Evolutionary conservation across 768 basidiomycete species (phyloP).

Genomic region (Hygrophorus pudorinus): DNA sequence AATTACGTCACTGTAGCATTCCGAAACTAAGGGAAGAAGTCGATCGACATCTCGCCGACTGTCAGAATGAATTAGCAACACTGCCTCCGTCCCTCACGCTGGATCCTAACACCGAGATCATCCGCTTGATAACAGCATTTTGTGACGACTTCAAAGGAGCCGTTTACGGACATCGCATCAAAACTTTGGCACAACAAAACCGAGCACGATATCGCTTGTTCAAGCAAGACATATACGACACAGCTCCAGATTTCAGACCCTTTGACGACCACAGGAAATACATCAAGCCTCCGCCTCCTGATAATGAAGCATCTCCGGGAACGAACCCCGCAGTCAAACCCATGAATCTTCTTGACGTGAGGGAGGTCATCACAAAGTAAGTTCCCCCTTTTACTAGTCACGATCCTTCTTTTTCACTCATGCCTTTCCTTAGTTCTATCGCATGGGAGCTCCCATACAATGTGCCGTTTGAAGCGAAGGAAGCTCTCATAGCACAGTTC

Average conservation of each 20-base stretch:
- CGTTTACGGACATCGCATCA: slow-evolving; percentile 18
- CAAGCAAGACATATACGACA: slow-evolving; percentile 21
- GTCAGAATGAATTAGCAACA: slow-evolving; percentile 20
- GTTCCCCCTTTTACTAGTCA: background rate
- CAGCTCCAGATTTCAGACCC: slow-evolving; percentile 26
- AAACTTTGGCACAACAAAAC: slow-evolving; percentile 21
- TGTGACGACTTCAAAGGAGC: slow-evolving; percentile 19
- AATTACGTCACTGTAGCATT: slow-evolving; percentile 25
- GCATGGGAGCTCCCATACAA: slow-evolving; percentile 28
- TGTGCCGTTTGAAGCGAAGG: slow-evolving; percentile 26
- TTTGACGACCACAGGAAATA: slow-evolving; percentile 4
- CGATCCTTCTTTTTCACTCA: background rate
- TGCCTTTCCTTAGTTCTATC: slow-evolving; percentile 16
- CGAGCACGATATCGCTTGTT: slow-evolving; percentile 19
- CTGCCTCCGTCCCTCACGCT: slow-evolving; percentile 30
- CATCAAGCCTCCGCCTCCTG: background rate
- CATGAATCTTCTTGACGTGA: slow-evolving; percentile 15
- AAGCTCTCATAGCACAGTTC: slow-evolving; percentile 17
- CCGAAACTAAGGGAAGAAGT: slow-evolving; percentile 34
- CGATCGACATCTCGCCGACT: slow-evolving; percentile 26
- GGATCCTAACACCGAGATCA: slow-evolving; percentile 37
- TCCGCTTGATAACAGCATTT: slow-evolving; percentile 33
- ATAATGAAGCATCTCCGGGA: background rate
- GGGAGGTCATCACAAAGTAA: slow-evolving; percentile 20
- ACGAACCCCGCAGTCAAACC: slow-evolving; percentile 1